A percentile compares a stretch with the other conserved stretches of the same genome.
These are phyloP conservation scores for Trichoderma gracile DNA, from an alignment of 2,329 filamentous ascomycete genomes.

Conservation along the genomic window DNA sequence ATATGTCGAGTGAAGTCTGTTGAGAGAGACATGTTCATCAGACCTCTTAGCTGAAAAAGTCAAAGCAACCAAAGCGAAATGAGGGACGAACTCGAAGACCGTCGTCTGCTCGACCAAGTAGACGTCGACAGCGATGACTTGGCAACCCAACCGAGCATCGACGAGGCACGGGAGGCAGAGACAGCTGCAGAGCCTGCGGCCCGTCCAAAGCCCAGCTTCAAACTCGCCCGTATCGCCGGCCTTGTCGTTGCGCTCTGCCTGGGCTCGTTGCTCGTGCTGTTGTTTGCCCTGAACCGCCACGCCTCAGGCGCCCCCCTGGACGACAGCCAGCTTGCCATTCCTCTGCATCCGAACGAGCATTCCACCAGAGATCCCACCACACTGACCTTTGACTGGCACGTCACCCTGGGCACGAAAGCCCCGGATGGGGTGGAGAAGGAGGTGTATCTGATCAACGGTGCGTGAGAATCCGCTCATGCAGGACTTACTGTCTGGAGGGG, in stretches of 20 bases:
- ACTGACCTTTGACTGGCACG: constrained; percentile 30
- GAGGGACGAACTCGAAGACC: constrained; percentile 13
- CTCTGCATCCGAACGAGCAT: constrained; percentile 28
- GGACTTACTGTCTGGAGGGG: not conserved
- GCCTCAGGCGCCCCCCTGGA: not conserved
- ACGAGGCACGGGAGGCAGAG: not conserved
- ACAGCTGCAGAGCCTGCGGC: not conserved
- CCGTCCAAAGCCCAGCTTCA: not conserved
- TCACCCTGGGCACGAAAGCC: constrained; percentile 27
- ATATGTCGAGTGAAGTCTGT: not conserved
- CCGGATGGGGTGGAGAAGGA: constrained; percentile 33
- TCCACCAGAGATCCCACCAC: constrained; percentile 25
- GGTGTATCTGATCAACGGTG: constrained; percentile 34
- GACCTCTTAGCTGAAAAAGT: not conserved
- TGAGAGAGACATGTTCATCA: not conserved
- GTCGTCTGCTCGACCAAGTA: constrained; percentile 16
- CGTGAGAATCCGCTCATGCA: not conserved
- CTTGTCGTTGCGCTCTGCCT: constrained; percentile 18
- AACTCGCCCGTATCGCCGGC: constrained; percentile 7
- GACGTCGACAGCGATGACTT: constrained; percentile 8
- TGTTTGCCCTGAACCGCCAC: constrained; percentile 7
- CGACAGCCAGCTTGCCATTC: constrained; percentile 28
- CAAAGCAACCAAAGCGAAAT: not conserved
- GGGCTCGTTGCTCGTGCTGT: constrained; percentile 1
- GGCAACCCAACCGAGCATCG: constrained; percentile 9